A percentile compares a stretch with the other conserved stretches of the same genome.
phyloP scores from a whole-genome alignment of 768 basidiomycete species.

The Naganishia vaughanmartiniae region DNA sequence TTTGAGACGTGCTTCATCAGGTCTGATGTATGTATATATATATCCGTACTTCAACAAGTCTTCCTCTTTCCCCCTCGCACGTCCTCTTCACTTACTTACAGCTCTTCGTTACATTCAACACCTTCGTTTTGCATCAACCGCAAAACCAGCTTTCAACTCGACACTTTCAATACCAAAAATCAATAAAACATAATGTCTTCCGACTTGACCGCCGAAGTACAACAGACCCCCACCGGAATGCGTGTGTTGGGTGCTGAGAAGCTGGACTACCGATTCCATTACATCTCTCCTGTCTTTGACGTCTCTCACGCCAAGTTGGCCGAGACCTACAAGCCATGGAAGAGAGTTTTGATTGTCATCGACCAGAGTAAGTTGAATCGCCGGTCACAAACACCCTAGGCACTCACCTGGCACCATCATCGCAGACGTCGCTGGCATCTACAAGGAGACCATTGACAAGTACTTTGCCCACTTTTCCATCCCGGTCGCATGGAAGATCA shows the following conservation, averaged over 20 bases:
- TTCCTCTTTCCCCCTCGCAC: neutral
- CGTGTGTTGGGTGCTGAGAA: conserved; percentile 47
- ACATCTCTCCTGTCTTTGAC: conserved; percentile 50
- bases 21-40: conserved; percentile 4
- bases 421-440: conserved; percentile 46
- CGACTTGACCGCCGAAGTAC: conserved; percentile 49
- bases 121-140: conserved; percentile 20
- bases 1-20: neutral
- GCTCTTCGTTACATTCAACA: conserved; percentile 3
- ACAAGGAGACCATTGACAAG: conserved; percentile 43
- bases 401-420: neutral
- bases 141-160: neutral
- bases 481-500: conserved; percentile 48
- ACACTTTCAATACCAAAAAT: neutral
- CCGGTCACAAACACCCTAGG: neutral
- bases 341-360: conserved; percentile 50
- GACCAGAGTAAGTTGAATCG: conserved; percentile 44
- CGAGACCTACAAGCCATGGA: conserved; percentile 52
- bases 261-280: conserved; percentile 51
- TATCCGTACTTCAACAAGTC: neutral
- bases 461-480: conserved; percentile 52
- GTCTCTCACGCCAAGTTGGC: conserved; percentile 44
- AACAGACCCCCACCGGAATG: conserved; percentile 42
- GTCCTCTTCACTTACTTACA: neutral
- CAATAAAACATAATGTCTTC: conserved; percentile 34